Conservation (phyloP, 352 stramenopile species). For the Saprolegnia diclina region DNA sequence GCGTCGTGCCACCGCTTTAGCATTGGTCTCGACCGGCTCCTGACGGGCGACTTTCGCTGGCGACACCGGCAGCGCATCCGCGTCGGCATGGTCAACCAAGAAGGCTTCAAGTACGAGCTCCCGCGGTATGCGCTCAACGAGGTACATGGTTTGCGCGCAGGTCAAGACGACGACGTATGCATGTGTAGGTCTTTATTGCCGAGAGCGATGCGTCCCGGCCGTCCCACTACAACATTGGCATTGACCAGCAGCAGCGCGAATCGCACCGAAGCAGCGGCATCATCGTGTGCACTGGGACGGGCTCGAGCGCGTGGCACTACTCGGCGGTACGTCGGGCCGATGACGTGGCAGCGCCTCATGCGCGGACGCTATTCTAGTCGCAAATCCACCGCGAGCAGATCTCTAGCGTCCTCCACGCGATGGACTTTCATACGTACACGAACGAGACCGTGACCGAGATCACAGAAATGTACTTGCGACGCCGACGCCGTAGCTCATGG, state of each 20-base stretch:
- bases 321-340: slow-evolving; percentile 52
- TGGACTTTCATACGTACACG: slow-evolving; percentile 78
- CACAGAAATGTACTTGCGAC: slow-evolving; percentile 61
- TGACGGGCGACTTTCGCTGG: slow-evolving; percentile 74
- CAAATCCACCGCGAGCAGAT: slow-evolving; percentile 85
- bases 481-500: background rate
- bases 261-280: slow-evolving; percentile 84
- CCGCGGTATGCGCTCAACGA: slow-evolving; percentile 83
- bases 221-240: slow-evolving; percentile 84
- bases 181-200: slow-evolving; percentile 67
- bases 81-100: slow-evolving; percentile 84
- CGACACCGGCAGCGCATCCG: slow-evolving; percentile 75
- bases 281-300: slow-evolving; percentile 81
- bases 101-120: slow-evolving; percentile 83
- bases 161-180: background rate
- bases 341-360: background rate
- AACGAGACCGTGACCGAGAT: slow-evolving; percentile 84
- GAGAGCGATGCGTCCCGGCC: slow-evolving; percentile 79
- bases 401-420: slow-evolving; percentile 69
- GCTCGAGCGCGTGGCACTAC: slow-evolving; percentile 84
- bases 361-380: slow-evolving; percentile 49
- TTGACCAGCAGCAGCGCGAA: slow-evolving; percentile 83
- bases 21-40: slow-evolving; percentile 55
- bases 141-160: slow-evolving; percentile 19
- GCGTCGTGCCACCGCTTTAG: slow-evolving; percentile 68